A percentile compares a stretch with the other conserved stretches of the same genome.
These are phyloP conservation scores for Saccharum hybrid DNA, from an alignment of 202 grass and related monocot species.

Conservation along the genomic window DNA sequence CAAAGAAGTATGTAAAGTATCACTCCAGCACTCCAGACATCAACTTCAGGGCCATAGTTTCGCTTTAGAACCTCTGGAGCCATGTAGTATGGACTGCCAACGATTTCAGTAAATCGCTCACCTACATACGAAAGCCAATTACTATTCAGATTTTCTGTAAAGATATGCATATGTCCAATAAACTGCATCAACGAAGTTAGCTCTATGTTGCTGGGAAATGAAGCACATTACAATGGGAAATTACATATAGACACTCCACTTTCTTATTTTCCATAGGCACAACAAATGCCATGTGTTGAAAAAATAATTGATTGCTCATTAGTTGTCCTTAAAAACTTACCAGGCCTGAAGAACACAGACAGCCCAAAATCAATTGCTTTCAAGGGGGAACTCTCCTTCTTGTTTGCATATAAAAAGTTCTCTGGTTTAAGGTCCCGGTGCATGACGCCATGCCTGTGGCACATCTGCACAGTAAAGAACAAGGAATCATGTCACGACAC, in stretches of 20 bases:
- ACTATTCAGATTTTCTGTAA: slow-evolving; percentile 31
- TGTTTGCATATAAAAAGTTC: slow-evolving; percentile 71
- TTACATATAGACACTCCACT: neutral
- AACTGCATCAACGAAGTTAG: neutral
- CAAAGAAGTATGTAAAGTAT: slow-evolving; percentile 79
- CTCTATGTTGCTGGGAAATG: slow-evolving; percentile 29
- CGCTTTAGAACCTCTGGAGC: slow-evolving; percentile 72
- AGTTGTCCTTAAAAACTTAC: slow-evolving; percentile 44
- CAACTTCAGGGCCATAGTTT: slow-evolving; percentile 69
- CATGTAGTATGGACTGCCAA: slow-evolving; percentile 77
- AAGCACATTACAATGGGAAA: slow-evolving; percentile 9
- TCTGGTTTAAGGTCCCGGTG: slow-evolving; percentile 82
- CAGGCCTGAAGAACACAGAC: slow-evolving; percentile 79
- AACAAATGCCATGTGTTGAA: slow-evolving; percentile 13
- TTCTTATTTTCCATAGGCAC: slow-evolving; percentile 15
- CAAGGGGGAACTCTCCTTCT: slow-evolving; percentile 65
- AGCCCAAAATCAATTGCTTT: slow-evolving; percentile 91
- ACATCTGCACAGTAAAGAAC: slow-evolving; percentile 51
- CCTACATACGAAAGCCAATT: slow-evolving; percentile 45
- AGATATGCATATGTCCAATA: slow-evolving; percentile 1
- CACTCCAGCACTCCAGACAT: slow-evolving; percentile 80
- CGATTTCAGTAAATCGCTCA: slow-evolving; percentile 63
- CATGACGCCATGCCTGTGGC: slow-evolving; percentile 76
- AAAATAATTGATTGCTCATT: slow-evolving; percentile 20
- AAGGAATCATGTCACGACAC: slow-evolving; percentile 26